Base-by-base conservation (phyloP, 345 rosid genomes). In the Microthlaspi erraticum region DNA sequence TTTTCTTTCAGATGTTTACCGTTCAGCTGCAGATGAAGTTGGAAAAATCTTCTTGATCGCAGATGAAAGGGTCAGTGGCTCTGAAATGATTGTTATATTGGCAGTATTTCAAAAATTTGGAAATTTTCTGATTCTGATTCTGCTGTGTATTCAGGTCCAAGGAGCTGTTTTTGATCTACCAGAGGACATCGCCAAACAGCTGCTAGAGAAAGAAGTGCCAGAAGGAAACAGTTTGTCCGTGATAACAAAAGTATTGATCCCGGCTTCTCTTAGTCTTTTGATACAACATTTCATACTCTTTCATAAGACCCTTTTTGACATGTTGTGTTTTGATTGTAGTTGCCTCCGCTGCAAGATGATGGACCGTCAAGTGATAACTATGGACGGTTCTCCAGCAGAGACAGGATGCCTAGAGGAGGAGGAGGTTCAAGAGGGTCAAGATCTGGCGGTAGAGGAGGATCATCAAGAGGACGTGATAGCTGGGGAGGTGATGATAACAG, bases 131-230 rank as follows among this genome's bases (percentile, higher is more conserved):
- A n/a, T n/a, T 51, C 26, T 42, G 54, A 63, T 55, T 65, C 72
- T 55, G 70, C 57, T 60, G 70, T 71, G 39, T 61, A 23, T 74
- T 74, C 86, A 93, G 98, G 77, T 91, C 66, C 98, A 89, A 83
- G 98, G 97, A 66, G 97, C 98, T 17, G 92, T 93, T 68, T 93
- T 91, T 75, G 98, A 93, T 84, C 84, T 93, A 49, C 96, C 98
- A 0, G 97, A 91, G 81, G 98, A 93, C 61, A 86, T 91, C 42
- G 97, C 93, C 1, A 91, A 86, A 81, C 90, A 79, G 78, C 81
- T 93, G 64, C 81, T 93, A 63, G 82, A 77, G 68, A 85, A 72
- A 83, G 81, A 86, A 82, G 37, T 81, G 36, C 98, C 97, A 46
- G 89, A 88, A 17, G 98, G 98, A 71, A 91, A 89, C 79, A 82